phyloP scores from a whole-genome alignment of 495 filamentous ascomycete species.

The Neurospora sp. region DNA sequence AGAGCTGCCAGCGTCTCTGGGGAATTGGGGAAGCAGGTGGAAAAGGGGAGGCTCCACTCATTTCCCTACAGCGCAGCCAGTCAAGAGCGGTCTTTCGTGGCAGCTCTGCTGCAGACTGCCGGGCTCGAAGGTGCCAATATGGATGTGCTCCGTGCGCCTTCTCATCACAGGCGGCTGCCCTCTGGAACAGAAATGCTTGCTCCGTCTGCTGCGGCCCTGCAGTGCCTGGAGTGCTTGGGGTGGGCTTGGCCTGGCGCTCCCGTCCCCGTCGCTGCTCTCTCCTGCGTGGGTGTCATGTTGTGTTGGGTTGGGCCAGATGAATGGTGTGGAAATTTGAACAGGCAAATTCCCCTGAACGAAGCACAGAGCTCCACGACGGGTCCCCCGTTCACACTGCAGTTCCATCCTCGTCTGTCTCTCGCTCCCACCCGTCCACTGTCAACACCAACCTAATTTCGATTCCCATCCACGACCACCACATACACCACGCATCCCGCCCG shows the following conservation, averaged over 20 bases:
- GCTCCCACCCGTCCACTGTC: slow-evolving; percentile 12
- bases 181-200: background rate
- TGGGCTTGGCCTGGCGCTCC: slow-evolving; percentile 14
- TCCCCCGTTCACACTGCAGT: background rate
- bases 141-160: background rate
- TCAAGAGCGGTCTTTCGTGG: background rate
- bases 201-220: background rate
- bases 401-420: slow-evolving; percentile 7
- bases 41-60: slow-evolving; percentile 15
- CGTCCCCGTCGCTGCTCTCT: slow-evolving; percentile 6
- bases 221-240: slow-evolving; percentile 2
- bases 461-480: background rate
- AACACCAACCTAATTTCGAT: slow-evolving; percentile 16
- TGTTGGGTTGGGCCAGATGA: background rate
- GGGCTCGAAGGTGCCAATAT: background rate
- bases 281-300: background rate
- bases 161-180: background rate
- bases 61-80: background rate
- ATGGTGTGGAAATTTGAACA: slow-evolving; percentile 31
- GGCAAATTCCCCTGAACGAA: slow-evolving; percentile 26
- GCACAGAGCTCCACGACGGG: slow-evolving; percentile 19
- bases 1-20: slow-evolving; percentile 13
- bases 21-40: slow-evolving; percentile 12
- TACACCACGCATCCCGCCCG: background rate
- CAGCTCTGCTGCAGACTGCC: background rate